Percentiles rank a stretch among this genome's conserved stretches.
phyloP scores from a whole-genome alignment of 2,329 filamentous ascomycete genomes.

The Alternaria sp. region DNA sequence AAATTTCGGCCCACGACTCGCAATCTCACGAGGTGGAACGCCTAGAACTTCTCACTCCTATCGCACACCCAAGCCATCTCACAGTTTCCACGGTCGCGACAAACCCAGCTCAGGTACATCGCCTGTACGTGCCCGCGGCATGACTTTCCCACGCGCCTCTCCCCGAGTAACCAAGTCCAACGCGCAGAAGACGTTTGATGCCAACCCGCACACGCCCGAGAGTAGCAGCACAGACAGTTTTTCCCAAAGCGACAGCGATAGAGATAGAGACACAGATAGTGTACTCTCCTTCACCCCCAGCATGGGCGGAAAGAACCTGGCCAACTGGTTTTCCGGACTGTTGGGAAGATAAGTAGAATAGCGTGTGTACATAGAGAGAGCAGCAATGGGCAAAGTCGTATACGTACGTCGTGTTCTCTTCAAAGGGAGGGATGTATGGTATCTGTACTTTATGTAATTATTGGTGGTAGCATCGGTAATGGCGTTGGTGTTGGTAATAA shows the following conservation, averaged over 20 bases:
- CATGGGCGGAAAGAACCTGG: conserved; percentile 36
- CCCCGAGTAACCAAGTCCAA: neutral
- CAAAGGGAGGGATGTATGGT: neutral
- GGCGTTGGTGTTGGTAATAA: neutral
- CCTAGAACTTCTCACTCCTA: neutral
- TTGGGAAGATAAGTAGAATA: conserved; percentile 22
- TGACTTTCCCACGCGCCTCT: conserved; percentile 15
- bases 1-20: neutral
- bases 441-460: neutral
- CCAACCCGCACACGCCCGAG: neutral
- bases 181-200: neutral
- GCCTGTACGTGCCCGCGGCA: conserved; percentile 24
- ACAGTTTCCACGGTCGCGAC: conserved; percentile 15
- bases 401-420: neutral
- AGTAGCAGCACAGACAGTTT: neutral
- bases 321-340: conserved; percentile 42
- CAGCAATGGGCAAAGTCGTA: neutral
- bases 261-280: conserved; percentile 25
- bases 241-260: neutral
- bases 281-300: conserved; percentile 33
- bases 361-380: neutral
- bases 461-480: neutral
- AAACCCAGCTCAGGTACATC: conserved; percentile 20
- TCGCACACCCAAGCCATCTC: neutral
- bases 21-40: neutral